Evolutionary conservation across 176 grass and related monocot genomes (phyloP), one percentile per base, ranked within the genome.

Genomic region (Oryza meyeriana): DNA sequence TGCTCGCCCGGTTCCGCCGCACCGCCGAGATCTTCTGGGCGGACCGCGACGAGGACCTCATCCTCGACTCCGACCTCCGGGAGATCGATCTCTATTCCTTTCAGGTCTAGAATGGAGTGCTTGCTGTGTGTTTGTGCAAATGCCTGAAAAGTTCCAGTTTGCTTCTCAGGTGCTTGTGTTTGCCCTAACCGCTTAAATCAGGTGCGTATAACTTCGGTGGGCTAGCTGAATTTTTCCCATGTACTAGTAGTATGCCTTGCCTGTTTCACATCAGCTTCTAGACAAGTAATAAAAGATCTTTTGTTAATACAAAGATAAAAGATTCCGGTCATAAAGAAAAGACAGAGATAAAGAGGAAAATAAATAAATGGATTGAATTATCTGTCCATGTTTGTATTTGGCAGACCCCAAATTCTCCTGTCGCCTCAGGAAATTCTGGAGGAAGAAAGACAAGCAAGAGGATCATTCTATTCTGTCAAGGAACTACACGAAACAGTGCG

Each of bases 11-110:
- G 27, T 94, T 90, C 6, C 87, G 66, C 81, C 91, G 79, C 85
- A 98, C 95, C 26, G 92, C 92, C 18, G 93, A 98, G 88, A 93
- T 95, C 58, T 95, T 98, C 76, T 91, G 92, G 96, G 72, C 40
- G 27, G 44, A 33, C 10, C 80, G 92, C 44, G 50, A 72, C 2
- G 82, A 89, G 30, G 90, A 89, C 38, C 88, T 95, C 86, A 83
- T 95, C 77, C 75, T 85, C 5, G 96, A 98, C 30, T 57, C 72
- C 13, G 85, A 95, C 62, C 86, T 98, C 68, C 89, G 95, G 10
- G 95, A 98, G 87, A 95, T 98, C n/a, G 92, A 95, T 58, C 95
- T 95, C 55, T 98, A 95, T 74, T 95, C 95, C 5, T 98, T 95
- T 63, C 92, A 95, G 88, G 92, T 94, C 10, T 10, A 10, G 40